phyloP scores from a whole-genome alignment of 176 grass and related monocot species.

The Zea luxurians region DNA sequence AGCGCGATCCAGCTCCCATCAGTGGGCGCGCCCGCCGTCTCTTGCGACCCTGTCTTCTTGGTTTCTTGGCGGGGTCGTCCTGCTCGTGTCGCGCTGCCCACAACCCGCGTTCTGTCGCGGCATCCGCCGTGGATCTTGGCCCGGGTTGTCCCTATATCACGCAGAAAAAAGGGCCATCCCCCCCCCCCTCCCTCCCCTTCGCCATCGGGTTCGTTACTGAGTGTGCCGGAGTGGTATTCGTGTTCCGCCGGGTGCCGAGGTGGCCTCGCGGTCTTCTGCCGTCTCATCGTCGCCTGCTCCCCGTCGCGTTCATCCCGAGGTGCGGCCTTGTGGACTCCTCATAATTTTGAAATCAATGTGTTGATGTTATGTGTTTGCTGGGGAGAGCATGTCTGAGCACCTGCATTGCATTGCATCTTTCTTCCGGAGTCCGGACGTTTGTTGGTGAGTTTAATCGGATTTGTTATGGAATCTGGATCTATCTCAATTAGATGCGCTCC shows the following conservation, averaged over 20 bases:
- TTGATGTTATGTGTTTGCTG: neutral
- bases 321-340: neutral
- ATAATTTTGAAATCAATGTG: neutral
- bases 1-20: neutral
- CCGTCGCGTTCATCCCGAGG: neutral
- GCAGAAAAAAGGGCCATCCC: neutral
- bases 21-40: neutral
- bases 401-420: slow-evolving; percentile 34
- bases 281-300: neutral
- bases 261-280: neutral
- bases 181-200: too few relatives aligned
- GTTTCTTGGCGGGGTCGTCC: neutral
- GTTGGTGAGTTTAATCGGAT: neutral
- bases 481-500: slow-evolving; percentile 2
- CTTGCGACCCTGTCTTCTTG: neutral
- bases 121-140: slow-evolving; percentile 26
- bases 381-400: neutral
- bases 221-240: neutral
- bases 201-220: neutral
- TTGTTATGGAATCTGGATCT: slow-evolving; percentile 33
- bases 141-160: neutral
- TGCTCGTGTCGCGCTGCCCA: neutral
- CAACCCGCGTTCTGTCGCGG: neutral
- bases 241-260: neutral
- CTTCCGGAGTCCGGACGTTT: neutral